Base-by-base conservation (phyloP, 352 stramenopile species). In the Phytophthora cryptogea region DNA sequence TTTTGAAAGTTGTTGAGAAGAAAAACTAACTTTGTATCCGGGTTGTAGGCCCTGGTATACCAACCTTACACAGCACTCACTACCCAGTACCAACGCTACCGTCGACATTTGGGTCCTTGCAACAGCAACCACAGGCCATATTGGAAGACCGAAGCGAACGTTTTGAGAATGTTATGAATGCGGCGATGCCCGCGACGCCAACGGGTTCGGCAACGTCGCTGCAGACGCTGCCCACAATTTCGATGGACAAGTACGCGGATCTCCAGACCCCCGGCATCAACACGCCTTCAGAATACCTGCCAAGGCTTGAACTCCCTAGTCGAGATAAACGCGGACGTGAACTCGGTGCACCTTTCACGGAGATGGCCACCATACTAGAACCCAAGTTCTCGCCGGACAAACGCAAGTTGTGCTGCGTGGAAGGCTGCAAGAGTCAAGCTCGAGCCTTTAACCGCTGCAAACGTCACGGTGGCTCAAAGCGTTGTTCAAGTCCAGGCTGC, bases 401-500 rank as follows among this genome's bases (percentile, higher is more conserved):
- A 32, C 83, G 86, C 42, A 92, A 92, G 33, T 55, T 92, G 33
- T 94, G 86, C 59, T 79, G 68, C 43, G 73, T 88, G 0, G 80
- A 89, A 66, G 82, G 79, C 26, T 94, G 86, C 63, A 87, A 74
- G 51, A 92, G 78, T 57, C 86, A 94, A 76, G 86, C 86, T 43
- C 68, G 86, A 33, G 83, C 83, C 8, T 95, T 90, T 59, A 89
- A 91, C 35, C 85, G 83, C 27, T 95, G 86, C 72, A 95, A 95
- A 62, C 80, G 80, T 31, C 86, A 95, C 53, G 86, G 86, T 17
- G 68, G 65, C n/a, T 95, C 83, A 5, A 95, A 95, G 66, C 86
- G 86, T 39, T 95, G 86, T 48, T 84, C 80, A n/a, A 66, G 72
- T 45, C 59, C 70, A 11, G 72, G 71, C 3, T 95, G 86, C 51